Evolutionary conservation across 2,329 filamentous ascomycete genomes (phyloP).

Genomic region (Fusarium sp.): DNA sequence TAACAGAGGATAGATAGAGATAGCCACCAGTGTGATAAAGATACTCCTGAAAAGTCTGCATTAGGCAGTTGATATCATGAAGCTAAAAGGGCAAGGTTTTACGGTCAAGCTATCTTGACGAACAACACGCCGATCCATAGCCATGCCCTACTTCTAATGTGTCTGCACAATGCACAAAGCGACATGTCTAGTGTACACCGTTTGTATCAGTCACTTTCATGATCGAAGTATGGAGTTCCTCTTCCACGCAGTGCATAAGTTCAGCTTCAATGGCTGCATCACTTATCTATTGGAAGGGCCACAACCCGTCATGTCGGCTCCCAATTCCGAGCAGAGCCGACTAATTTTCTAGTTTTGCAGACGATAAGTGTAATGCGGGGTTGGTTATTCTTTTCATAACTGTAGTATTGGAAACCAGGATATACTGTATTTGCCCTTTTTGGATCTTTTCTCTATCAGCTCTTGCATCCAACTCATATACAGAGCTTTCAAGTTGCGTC

Average conservation of each 20-base stretch:
- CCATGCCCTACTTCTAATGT: no score
- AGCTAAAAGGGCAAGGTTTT: no score
- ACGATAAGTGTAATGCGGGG: constrained; percentile 53
- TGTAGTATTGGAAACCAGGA: constrained; percentile 8
- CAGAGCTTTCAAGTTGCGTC: no score
- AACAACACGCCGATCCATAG: no score
- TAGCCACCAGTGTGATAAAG: not conserved
- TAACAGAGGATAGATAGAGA: not conserved
- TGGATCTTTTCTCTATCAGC: not conserved
- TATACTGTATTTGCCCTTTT: not conserved
- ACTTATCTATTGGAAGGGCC: no score
- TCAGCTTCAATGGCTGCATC: no score
- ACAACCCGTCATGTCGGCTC: constrained; percentile 5
- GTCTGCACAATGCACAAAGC: no score
- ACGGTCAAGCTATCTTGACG: no score
- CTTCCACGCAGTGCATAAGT: no score
- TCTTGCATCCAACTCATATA: not conserved
- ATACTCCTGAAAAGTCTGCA: not conserved
- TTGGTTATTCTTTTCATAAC: constrained; percentile 22
- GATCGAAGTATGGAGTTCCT: no score
- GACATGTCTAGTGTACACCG: no score
- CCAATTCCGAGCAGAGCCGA: constrained; percentile 20
- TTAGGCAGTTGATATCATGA: not conserved
- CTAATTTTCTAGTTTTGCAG: constrained; percentile 14
- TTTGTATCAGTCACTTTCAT: no score